These are phyloP conservation scores for Lophiostoma macrostomum DNA, from an alignment of 495 filamentous ascomycete species.

Conservation along the genomic window DNA sequence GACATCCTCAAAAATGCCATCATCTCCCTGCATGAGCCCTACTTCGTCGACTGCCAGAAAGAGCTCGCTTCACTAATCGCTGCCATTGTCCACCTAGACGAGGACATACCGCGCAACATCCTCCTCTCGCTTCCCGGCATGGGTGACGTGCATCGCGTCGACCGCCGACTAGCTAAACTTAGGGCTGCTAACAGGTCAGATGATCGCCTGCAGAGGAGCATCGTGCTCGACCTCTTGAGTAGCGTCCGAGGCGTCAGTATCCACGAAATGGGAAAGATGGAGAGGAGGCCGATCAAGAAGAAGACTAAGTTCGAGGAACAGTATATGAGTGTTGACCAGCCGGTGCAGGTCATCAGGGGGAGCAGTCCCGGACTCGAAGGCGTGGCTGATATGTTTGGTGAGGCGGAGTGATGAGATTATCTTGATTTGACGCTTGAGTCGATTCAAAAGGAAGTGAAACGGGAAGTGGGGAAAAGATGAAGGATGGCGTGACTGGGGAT, in stretches of 20 bases:
- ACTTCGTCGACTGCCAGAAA: constrained; percentile 95
- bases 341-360: constrained; percentile 41
- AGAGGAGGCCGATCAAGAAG: constrained; percentile 52
- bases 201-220: constrained; percentile 70
- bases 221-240: constrained; percentile 83
- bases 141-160: constrained; percentile 56
- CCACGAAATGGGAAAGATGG: constrained; percentile 84
- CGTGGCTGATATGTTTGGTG: constrained; percentile 67
- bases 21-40: constrained; percentile 85
- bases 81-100: constrained; percentile 74
- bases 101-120: constrained; percentile 52
- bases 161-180: constrained; percentile 58
- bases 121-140: constrained; percentile 60
- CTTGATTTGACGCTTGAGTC: no score
- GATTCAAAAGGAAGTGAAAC: no score
- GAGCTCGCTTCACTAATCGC: constrained; percentile 88
- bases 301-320: constrained; percentile 54
- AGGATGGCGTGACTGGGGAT: not conserved
- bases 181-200: constrained; percentile 46
- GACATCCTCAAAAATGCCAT: constrained; percentile 81
- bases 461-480: no score
- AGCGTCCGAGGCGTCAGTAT: constrained; percentile 85
- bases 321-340: constrained; percentile 51
- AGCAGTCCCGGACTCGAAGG: constrained; percentile 48
- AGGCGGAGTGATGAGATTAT: no score